Base-by-base conservation (phyloP, 257 asterid species). In the Penstemon newberryi region DNA sequence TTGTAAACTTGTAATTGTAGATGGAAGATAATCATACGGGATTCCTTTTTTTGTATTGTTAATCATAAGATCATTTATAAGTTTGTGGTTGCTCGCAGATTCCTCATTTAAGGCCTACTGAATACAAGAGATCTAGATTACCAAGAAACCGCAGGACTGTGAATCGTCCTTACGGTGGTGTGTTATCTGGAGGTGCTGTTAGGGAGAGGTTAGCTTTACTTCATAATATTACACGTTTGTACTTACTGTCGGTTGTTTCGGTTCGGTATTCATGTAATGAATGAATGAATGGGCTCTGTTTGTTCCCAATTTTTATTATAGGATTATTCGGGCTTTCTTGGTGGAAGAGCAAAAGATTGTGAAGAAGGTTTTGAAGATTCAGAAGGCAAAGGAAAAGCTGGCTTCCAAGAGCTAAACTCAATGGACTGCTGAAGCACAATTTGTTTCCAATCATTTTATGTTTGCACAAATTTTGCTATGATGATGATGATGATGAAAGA, bases 51-150 rank as follows among this genome's bases (percentile, higher is more conserved):
- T 25, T 25, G 18, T 15, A 15, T 15, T 15, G 18, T 15, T 1
- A 25, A 1, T 1, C 33, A 25, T 25, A 25, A 25, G 33, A 25
- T 25, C 33, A 25, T 25, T 25, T 25, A 25, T 25, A 25, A 25
- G 33, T 2, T 25, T 25, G 33, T 25, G 33, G 33, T 1, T 25
- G 33, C 33, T 25, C 33, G 66, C 73, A 83, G 92, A 79, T 86
- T 83, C 89, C 92, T 71, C 89, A 86, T 61, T 62, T 86, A 76
- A 76, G 92, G 69, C 92, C 92, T 47, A 75, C 89, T 75, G 89
- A 86, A 70, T 86, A 83, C 83, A 86, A 25, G 33, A 25, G 33
- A 25, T 25, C 33, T 25, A 25, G 33, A 25, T 25, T 25, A 25
- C 33, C 33, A 25, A 25, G 33, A 25, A 25, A 25, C 33, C 33